Percentiles rank a stretch among this genome's conserved stretches.
Conservation (phyloP, 345 rosid species). For the Eucalyptus marginata region DNA sequence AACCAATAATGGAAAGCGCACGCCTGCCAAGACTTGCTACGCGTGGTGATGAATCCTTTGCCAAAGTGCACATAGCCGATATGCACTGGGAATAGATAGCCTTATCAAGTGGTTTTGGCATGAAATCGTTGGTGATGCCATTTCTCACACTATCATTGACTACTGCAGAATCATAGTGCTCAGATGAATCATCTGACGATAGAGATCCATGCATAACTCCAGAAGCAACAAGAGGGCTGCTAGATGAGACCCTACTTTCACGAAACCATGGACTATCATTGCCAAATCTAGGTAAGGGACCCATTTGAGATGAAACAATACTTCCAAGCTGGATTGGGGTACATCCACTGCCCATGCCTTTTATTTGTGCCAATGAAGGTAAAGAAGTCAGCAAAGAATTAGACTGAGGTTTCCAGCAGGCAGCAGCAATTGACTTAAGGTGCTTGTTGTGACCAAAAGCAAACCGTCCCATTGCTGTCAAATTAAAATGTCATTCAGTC, state of each 20-base stretch:
- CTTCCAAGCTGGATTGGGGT: conserved; percentile 19
- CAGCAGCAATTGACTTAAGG: conserved; percentile 76
- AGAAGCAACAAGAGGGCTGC: conserved; percentile 72
- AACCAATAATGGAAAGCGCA: conserved; percentile 81
- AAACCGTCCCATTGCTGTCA: conserved; percentile 89
- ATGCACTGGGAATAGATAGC: conserved; percentile 74
- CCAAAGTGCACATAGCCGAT: conserved; percentile 70
- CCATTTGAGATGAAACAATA: conserved; percentile 30
- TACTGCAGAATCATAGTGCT: conserved; percentile 76
- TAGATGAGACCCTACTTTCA: conserved; percentile 64
- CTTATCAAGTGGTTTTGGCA: conserved; percentile 66
- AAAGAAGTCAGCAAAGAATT: conserved; percentile 59
- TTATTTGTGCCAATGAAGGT: conserved; percentile 73
- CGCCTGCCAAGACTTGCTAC: conserved; percentile 71
- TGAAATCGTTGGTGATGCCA: conserved; percentile 46
- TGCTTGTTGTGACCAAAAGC: conserved; percentile 92
- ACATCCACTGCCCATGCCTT: conserved; percentile 48
- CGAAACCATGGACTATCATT: conserved; percentile 47
- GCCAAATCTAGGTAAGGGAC: conserved; percentile 30
- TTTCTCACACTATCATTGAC: conserved; percentile 66
- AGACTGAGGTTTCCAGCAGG: conserved; percentile 82
- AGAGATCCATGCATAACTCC: conserved; percentile 94
- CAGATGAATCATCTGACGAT: conserved; percentile 92
- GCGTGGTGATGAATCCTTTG: conserved; percentile 93
- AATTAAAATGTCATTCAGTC: background rate